phyloP scores from a whole-genome alignment of 2,329 filamentous ascomycete species.

The Colletotrichum spaethianum region DNA sequence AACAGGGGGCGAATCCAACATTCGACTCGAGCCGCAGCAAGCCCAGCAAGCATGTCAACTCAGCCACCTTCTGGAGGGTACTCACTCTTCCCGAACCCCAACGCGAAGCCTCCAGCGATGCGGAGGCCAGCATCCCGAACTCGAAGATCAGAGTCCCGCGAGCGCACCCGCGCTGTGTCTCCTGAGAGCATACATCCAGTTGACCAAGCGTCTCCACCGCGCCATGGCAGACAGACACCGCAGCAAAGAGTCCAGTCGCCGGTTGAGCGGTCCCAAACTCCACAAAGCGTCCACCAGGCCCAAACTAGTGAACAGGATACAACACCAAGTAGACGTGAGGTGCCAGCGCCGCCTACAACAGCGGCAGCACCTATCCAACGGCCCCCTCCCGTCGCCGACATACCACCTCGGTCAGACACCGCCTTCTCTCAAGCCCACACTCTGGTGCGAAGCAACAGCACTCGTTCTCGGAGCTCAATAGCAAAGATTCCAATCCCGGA shows the following conservation, averaged over 20 bases:
- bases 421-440: slow-evolving; percentile 67
- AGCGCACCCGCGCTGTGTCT: slow-evolving; percentile 52
- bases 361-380: slow-evolving; percentile 51
- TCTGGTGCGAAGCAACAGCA: slow-evolving; percentile 64
- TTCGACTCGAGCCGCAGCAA: slow-evolving; percentile 24
- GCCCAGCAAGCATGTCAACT: slow-evolving; percentile 56
- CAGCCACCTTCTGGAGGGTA: slow-evolving; percentile 61
- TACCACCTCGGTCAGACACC: slow-evolving; percentile 63
- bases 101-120: slow-evolving; percentile 56
- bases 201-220: slow-evolving; percentile 50
- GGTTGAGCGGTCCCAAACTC: slow-evolving; percentile 51
- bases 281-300: slow-evolving; percentile 45
- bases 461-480: slow-evolving; percentile 68
- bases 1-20: slow-evolving; percentile 1
- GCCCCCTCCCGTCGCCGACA: slow-evolving; percentile 58
- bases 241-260: slow-evolving; percentile 51
- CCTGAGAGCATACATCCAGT: slow-evolving; percentile 47
- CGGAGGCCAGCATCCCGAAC: slow-evolving; percentile 59
- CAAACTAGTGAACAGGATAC: slow-evolving; percentile 20
- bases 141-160: slow-evolving; percentile 55
- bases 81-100: slow-evolving; percentile 71
- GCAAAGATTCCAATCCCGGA: slow-evolving; percentile 66
- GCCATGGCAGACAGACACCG: slow-evolving; percentile 51
- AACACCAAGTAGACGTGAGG: slow-evolving; percentile 28
- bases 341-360: slow-evolving; percentile 35